Evolutionary conservation across 306 rosid genomes (phyloP), one percentile per base, ranked within the genome.

Genomic region (Begonia peltatifolia): DNA sequence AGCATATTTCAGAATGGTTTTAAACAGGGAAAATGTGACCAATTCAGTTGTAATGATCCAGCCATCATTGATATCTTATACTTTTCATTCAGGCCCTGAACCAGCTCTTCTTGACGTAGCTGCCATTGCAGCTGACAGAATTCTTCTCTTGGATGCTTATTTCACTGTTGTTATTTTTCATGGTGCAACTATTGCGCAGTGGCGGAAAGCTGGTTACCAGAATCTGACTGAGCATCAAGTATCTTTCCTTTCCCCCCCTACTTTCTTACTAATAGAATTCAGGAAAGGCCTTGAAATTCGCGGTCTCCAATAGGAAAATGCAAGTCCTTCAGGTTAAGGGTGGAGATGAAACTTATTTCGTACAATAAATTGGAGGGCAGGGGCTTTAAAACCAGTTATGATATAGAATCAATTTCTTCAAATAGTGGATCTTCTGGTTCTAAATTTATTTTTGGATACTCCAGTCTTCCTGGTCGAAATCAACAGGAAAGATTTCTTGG

Each of bases 21-120:
- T 90, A 59, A 73, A 90, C 76, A 84, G 96, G 14, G 95, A 90
- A 76, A 83, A 83, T 66, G 99, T 90, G 62, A 60, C 94, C 30
- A 90, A 90, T 66, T 83, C 99, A 57, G 96, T 83, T 54, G 95
- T 90, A 64, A 90, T 90, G 99, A 79, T 90, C 67, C 99, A 86
- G 71, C 99, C 99, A 57, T 90, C 99, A 0, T 71, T 90, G 78
- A 81, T 90, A 66, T 78, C 95, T 18, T 90, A 83, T 71, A 86
- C 96, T 38, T 90, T 90, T 75, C 84, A 90, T 69, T 81, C 88
- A 9, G 84, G 74, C 74, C 92, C 95, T 47, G 94, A 86, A 57
- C 99, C 99, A 11, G 83, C 83, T 55, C 95, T 90, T 69, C 99
- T 90, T 63, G 94, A 90, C 59, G 99, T 83, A 42, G 83, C 94